phyloP scores from a whole-genome alignment of 2,329 filamentous ascomycete species.

The Colletotrichum musicola region DNA sequence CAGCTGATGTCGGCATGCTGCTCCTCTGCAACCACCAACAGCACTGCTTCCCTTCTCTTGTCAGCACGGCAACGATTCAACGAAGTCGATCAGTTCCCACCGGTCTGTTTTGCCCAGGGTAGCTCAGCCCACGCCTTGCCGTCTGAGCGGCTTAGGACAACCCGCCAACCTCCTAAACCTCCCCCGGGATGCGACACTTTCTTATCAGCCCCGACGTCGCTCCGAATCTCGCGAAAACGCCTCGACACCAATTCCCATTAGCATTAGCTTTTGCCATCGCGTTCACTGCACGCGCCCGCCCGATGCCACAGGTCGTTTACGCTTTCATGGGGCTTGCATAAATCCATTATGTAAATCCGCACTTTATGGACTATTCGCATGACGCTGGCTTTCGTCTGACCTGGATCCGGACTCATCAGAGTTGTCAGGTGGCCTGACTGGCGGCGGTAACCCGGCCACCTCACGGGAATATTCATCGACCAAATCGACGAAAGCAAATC shows the following conservation, averaged over 20 bases:
- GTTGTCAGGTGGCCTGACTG: constrained; percentile 23
- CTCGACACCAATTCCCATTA: constrained; percentile 18
- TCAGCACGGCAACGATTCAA: constrained; percentile 22
- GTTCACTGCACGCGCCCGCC: constrained; percentile 13
- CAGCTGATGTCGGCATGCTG: constrained; percentile 34
- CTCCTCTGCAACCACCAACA: constrained; percentile 4
- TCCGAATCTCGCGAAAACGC: constrained; percentile 37
- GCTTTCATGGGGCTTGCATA: constrained; percentile 22
- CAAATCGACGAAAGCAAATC: constrained; percentile 3
- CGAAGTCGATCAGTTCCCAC: constrained; percentile 27
- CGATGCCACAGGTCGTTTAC: not conserved
- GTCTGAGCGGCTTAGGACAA: constrained; percentile 18
- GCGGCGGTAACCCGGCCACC: constrained; percentile 32
- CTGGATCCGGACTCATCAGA: constrained; percentile 28
- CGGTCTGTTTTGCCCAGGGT: not conserved
- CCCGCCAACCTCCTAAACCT: constrained; percentile 4
- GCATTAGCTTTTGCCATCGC: constrained; percentile 31
- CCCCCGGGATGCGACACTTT: constrained; percentile 9
- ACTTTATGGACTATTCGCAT: constrained; percentile 17
- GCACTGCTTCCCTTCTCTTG: not conserved
- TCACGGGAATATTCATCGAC: not conserved
- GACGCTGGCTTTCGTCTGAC: constrained; percentile 33
- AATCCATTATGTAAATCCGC: constrained; percentile 30
- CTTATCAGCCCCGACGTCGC: constrained; percentile 34
- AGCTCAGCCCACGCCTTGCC: constrained; percentile 22